A percentile compares a stretch with the other conserved stretches of the same genome.
These are phyloP conservation scores for Podospora appendiculata DNA, from an alignment of 495 filamentous ascomycete genomes.

Conservation along the genomic window DNA sequence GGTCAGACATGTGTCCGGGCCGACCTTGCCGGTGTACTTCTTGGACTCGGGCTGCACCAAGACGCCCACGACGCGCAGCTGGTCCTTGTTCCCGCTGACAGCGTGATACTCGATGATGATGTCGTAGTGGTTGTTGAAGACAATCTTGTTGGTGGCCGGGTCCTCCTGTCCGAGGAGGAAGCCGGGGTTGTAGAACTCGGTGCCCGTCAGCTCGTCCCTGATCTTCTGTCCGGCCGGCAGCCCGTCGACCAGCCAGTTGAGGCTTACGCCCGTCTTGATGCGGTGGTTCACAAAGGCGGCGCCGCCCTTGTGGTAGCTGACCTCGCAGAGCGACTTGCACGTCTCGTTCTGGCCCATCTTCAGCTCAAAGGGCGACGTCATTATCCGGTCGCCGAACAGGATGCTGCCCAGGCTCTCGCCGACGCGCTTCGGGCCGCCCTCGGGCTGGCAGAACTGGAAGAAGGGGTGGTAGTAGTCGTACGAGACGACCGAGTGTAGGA, in stretches of 20 bases:
- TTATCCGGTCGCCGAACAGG: conserved; percentile 91
- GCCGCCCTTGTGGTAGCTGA: conserved; percentile 56
- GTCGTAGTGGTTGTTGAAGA: conserved; percentile 89
- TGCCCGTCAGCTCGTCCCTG: conserved; percentile 61
- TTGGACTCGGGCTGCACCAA: conserved; percentile 73
- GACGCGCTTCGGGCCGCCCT: conserved; percentile 62
- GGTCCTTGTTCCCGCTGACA: conserved; percentile 45
- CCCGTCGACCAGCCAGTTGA: conserved; percentile 95
- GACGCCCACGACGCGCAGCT: conserved; percentile 86
- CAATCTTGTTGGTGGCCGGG: conserved; percentile 35
- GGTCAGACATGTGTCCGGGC: conserved; percentile 55
- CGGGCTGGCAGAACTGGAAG: conserved; percentile 80
- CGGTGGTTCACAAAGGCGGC: conserved; percentile 74
- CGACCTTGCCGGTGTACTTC: conserved; percentile 47
- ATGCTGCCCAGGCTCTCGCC: conserved; percentile 92
- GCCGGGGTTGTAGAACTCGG: conserved; percentile 76
- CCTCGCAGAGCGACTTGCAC: conserved; percentile 70
- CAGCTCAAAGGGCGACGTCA: conserved; percentile 82
- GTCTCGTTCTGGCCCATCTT: conserved; percentile 77
- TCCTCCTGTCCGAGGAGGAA: conserved; percentile 65
- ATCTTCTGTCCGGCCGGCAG: conserved; percentile 79
- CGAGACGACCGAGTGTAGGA: conserved; percentile 81
- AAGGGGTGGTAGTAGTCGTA: conserved; percentile 90
- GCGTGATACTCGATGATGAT: conserved; percentile 91
- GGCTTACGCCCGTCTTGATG: conserved; percentile 74